Evolutionary conservation across 1,284 basidiomycete genomes (phyloP), one percentile per base, ranked within the genome.

Genomic region (Pseudomicrostroma phylloplanum): DNA sequence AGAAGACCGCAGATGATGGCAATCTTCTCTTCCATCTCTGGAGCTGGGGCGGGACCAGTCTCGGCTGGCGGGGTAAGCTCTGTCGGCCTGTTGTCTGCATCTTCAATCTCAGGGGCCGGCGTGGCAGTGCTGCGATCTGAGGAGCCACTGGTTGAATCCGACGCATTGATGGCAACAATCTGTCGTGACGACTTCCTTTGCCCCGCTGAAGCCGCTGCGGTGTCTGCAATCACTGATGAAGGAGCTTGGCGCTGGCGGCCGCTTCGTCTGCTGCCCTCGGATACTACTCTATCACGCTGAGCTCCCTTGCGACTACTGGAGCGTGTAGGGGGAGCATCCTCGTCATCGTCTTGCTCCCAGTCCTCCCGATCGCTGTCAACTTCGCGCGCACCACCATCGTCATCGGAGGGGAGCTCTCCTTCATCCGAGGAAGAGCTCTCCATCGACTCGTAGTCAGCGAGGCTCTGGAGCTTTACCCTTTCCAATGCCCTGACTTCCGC

Each of bases 391-490:
- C 13, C 39, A 13, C 58, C 54, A 19, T 36, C 46, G 12, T 55
- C 48, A 15, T 41, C 40, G 8, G 56, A 62, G 41, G 23, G 25
- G 13, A 17, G 40, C 3, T 43, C 36, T 1, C 43, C 60, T 15
- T 43, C 39, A 40, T 55, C 46, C 51, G 21, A 12, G 17, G 49
- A 30, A 12, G 21, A 6, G n/a, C 41, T 53, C 55, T 55, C 26
- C 19, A 19, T 36, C 53, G 25, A 53, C 19, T 62, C 55, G 49
- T 54, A 51, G 46, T 56, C 63, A 61, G 25, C 58, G 58, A 15
- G n/a, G 49, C 17, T 55, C 49, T n/a, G 58, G 53, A 1, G 59
- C 66, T 46, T 68, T 43, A 43, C 63, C 57, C 40, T 66, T 64
- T 62, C 58, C 13, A 40, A 43, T 8, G 61, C 61, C 9, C 23